Percentiles rank a stretch among this genome's conserved stretches.
Evolutionary conservation across 768 basidiomycete genomes (phyloP).

Genomic region (Serpula lacrymans): DNA sequence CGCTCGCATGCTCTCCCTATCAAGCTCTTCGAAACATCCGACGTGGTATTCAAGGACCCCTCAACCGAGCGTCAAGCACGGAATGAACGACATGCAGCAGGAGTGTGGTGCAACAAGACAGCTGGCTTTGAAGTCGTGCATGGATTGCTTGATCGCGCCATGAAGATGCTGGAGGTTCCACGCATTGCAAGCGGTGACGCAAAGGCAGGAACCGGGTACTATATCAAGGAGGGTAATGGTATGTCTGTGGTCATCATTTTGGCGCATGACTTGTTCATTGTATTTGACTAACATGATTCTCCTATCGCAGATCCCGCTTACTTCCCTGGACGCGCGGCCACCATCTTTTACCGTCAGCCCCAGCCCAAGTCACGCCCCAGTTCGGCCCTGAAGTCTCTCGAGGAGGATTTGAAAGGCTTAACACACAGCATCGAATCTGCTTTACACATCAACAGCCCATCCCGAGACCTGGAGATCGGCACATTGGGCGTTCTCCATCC

Average conservation of each 20-base stretch:
- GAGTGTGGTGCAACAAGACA: slow-evolving; percentile 94
- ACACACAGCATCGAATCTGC: slow-evolving; percentile 26
- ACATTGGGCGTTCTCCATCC: slow-evolving; percentile 94
- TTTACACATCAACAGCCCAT: slow-evolving; percentile 25
- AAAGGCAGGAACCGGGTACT: slow-evolving; percentile 75
- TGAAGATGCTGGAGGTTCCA: slow-evolving; percentile 94
- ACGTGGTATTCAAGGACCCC: slow-evolving; percentile 87
- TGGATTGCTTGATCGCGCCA: slow-evolving; percentile 89
- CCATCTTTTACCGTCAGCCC: slow-evolving; percentile 77
- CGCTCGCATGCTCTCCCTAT: slow-evolving; percentile 89
- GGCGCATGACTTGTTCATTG: not conserved
- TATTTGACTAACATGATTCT: slow-evolving; percentile 4
- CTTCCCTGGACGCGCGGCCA: slow-evolving; percentile 94
- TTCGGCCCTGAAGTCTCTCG: not conserved
- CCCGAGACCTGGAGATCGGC: slow-evolving; percentile 74
- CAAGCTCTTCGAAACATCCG: slow-evolving; percentile 90
- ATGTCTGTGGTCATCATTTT: slow-evolving; percentile 21
- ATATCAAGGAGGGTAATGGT: slow-evolving; percentile 86
- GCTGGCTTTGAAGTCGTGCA: slow-evolving; percentile 97
- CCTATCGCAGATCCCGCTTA: slow-evolving; percentile 73
- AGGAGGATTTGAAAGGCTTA: slow-evolving; percentile 12
- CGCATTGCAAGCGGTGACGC: slow-evolving; percentile 58
- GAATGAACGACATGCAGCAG: slow-evolving; percentile 86
- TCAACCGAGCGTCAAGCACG: slow-evolving; percentile 76
- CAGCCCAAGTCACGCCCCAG: slow-evolving; percentile 21